These are phyloP conservation scores for Sporopachydermia quercuum DNA, from an alignment of 805 yeast species.

Conservation along the genomic window DNA sequence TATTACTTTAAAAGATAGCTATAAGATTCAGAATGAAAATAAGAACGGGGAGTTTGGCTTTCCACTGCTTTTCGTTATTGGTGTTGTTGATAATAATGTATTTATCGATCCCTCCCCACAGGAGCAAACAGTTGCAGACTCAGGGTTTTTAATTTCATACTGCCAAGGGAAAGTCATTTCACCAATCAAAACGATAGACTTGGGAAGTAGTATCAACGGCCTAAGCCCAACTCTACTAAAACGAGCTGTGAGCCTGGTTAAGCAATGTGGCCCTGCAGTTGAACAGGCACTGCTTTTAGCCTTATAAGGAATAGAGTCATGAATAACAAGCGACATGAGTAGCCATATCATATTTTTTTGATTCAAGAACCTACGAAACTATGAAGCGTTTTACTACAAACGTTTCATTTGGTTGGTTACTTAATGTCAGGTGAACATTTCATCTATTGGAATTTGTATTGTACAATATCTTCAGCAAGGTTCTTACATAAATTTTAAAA, in stretches of 20 bases:
- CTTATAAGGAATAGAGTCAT: background rate
- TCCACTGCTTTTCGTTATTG: conserved; percentile 64
- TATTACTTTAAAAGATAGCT: conserved; percentile 23
- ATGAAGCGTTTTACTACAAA: no score
- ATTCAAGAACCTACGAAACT: no score
- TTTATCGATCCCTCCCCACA: conserved; percentile 78
- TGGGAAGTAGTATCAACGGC: conserved; percentile 25
- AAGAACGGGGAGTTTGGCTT: conserved; percentile 33
- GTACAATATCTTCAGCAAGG: no score
- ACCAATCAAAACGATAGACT: conserved; percentile 56
- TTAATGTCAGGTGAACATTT: no score
- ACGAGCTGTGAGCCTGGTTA: background rate
- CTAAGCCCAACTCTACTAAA: conserved; percentile 10
- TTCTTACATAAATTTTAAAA: no score
- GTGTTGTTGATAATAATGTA: conserved; percentile 55
- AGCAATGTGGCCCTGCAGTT: background rate
- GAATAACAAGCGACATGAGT: no score
- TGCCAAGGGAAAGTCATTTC: conserved; percentile 50
- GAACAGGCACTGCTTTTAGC: background rate
- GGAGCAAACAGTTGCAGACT: conserved; percentile 80
- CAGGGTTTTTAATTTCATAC: conserved; percentile 67
- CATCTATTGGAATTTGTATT: no score
- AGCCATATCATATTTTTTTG: no score
- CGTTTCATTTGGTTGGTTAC: no score
- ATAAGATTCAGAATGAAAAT: conserved; percentile 11